A percentile compares a stretch with the other conserved stretches of the same genome.
These are phyloP conservation scores for Boletus semigastroideus DNA, from an alignment of 1,284 basidiomycete species.

Conservation along the genomic window DNA sequence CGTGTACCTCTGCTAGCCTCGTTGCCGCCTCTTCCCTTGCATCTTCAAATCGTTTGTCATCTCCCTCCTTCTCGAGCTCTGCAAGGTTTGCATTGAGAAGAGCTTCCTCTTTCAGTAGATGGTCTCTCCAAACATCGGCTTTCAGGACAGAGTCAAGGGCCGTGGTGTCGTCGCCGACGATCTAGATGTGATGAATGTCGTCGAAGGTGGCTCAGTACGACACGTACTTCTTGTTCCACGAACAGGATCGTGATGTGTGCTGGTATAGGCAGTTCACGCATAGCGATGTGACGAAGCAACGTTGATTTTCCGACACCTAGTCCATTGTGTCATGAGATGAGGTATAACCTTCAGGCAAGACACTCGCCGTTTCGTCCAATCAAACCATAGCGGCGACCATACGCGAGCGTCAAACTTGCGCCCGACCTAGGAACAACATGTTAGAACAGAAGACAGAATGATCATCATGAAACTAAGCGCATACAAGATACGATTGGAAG, in stretches of 20 bases:
- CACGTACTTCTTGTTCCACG: constrained; percentile 91
- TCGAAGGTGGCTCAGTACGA: neutral
- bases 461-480: constrained; percentile 30
- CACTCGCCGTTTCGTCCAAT: constrained; percentile 75
- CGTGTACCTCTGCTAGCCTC: constrained; percentile 90
- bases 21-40: constrained; percentile 84
- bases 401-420: constrained; percentile 84
- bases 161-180: constrained; percentile 88
- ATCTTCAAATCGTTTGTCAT: constrained; percentile 78
- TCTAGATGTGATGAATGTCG: constrained; percentile 40
- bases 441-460: constrained; percentile 4
- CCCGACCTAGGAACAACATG: constrained; percentile 46
- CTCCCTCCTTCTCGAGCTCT: constrained; percentile 70
- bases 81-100: constrained; percentile 71
- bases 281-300: constrained; percentile 91
- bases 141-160: constrained; percentile 95
- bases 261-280: constrained; percentile 93
- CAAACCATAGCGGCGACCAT: constrained; percentile 86
- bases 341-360: neutral
- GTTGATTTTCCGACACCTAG: constrained; percentile 96
- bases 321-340: constrained; percentile 1
- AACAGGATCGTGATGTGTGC: constrained; percentile 95
- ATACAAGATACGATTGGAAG: constrained; percentile 88
- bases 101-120: constrained; percentile 80
- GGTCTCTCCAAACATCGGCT: constrained; percentile 95